Evolutionary conservation across 1,284 basidiomycete genomes (phyloP), one percentile per base, ranked within the genome.

Genomic region (Sporisorium graminicola): DNA sequence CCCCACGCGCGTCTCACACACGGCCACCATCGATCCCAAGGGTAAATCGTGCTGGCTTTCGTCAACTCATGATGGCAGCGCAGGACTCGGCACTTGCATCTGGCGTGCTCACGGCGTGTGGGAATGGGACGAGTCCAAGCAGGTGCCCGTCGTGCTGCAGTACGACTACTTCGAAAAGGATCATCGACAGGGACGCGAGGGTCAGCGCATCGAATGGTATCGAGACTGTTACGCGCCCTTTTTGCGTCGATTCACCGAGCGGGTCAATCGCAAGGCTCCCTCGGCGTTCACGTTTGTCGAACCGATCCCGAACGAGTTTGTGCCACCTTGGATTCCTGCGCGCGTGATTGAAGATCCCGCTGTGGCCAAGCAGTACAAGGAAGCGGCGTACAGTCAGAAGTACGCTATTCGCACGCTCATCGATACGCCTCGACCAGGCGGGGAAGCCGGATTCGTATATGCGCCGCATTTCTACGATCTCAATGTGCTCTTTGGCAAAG

Each of bases 41-140:
- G 79, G 80, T 13, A 58, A 54, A 9, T 46, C 46, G 1, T 78
- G 70, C 33, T 85, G 83, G 83, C 59, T 76, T 7, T 14, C 63
- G 4, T 24, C 57, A 8, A 5, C 49, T 3, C 40, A 9, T 20
- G 13, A 31, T 1, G 29, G 16, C n/a, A 33, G 44, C 49, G 13
- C 2, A 8, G 62, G 58, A 8, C 35, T 58, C 1, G 78, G 76
- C 0, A 47, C 56, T 12, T 98, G 95, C 82, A 80, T 95, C 0
- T 98, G 94, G 95, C 91, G 93, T 79, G 89, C 91, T 87, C 95
- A 98, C 78, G 94, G 93, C 14, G 93, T 98, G 0, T 99, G 96
- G 96, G 90, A 91, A 1, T 98, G 93, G 92, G 92, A 94, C 80
- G 88, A 87, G 12, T 87, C 88, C 26, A 92, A 91, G 78, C 86